Conservation (phyloP, 2,329 filamentous ascomycete species). For the Stylonectria norvegica region DNA sequence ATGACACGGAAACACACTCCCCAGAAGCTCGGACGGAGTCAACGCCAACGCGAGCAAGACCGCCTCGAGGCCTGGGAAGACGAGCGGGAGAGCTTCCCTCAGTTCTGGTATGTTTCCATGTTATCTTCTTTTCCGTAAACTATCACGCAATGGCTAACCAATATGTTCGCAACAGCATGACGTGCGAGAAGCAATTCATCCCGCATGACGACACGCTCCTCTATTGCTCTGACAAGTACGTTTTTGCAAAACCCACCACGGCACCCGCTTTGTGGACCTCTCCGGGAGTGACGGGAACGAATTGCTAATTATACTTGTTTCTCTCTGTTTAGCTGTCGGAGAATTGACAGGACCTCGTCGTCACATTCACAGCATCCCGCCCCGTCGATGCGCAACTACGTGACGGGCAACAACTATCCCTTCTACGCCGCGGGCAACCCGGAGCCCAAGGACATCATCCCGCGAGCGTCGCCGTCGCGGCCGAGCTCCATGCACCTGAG, state of each 20-base stretch:
- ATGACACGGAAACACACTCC: slow-evolving; percentile 45
- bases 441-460: slow-evolving; percentile 60
- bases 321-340: slow-evolving; percentile 52
- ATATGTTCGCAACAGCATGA: slow-evolving; percentile 48
- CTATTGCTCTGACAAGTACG: slow-evolving; percentile 63
- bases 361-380: slow-evolving; percentile 28
- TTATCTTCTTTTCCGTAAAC: slow-evolving; percentile 11
- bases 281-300: slow-evolving; percentile 8
- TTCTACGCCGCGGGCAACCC: slow-evolving; percentile 44
- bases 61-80: slow-evolving; percentile 52
- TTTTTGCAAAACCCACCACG: slow-evolving; percentile 21
- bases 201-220: slow-evolving; percentile 54
- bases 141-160: slow-evolving; percentile 19
- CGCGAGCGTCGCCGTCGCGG: slow-evolving; percentile 60
- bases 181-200: slow-evolving; percentile 64
- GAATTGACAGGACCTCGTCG: slow-evolving; percentile 46
- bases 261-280: slow-evolving; percentile 16
- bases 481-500: slow-evolving; percentile 53
- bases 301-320: slow-evolving; percentile 21
- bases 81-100: slow-evolving; percentile 61
- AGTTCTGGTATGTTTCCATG: slow-evolving; percentile 56
- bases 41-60: slow-evolving; percentile 50
- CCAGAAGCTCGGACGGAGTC: slow-evolving; percentile 50
- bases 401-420: slow-evolving; percentile 38
- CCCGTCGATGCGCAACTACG: slow-evolving; percentile 30